Percentiles rank a stretch among this genome's conserved stretches.
Evolutionary conservation across 495 filamentous ascomycete species (phyloP).

Genomic region (Hypoxylon lienhwacheense): DNA sequence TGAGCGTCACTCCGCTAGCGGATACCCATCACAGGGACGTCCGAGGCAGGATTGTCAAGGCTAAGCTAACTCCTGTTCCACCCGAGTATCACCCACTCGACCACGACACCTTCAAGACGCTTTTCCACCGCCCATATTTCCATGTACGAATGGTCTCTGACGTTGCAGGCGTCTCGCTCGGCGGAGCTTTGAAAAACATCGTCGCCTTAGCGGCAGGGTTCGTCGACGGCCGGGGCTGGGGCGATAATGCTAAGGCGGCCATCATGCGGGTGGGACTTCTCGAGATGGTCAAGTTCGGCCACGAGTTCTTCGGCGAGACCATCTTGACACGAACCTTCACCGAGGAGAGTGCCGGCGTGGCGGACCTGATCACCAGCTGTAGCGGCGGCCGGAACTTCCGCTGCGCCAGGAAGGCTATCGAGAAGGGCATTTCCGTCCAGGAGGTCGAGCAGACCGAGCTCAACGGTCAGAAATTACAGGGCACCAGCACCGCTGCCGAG

Average conservation of each 20-base stretch:
- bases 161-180: conserved; percentile 92
- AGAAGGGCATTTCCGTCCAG: conserved; percentile 75
- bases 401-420: conserved; percentile 84
- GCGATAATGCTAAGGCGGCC: conserved; percentile 95
- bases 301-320: conserved; percentile 83
- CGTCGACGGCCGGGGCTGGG: conserved; percentile 95
- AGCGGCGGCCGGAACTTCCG: conserved; percentile 89
- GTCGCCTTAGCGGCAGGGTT: conserved; percentile 94
- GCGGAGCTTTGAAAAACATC: conserved; percentile 96
- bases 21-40: conserved; percentile 62
- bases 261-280: conserved; percentile 93
- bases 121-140: conserved; percentile 98
- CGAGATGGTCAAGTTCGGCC: conserved; percentile 94
- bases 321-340: conserved; percentile 84
- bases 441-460: conserved; percentile 87
- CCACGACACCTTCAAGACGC: conserved; percentile 72
- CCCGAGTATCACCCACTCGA: conserved; percentile 78
- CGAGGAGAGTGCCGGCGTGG: conserved; percentile 93
- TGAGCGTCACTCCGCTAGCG: conserved; percentile 53
- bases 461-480: conserved; percentile 97
- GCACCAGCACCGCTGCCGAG: conserved; percentile 86
- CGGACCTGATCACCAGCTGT: conserved; percentile 94
- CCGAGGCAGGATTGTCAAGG: conserved; percentile 61
- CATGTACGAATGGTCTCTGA: conserved; percentile 90
- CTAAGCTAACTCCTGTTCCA: conserved; percentile 72